These are phyloP conservation scores for Epichloe sylvatica DNA, from an alignment of 2,329 filamentous ascomycete species.

Conservation along the genomic window DNA sequence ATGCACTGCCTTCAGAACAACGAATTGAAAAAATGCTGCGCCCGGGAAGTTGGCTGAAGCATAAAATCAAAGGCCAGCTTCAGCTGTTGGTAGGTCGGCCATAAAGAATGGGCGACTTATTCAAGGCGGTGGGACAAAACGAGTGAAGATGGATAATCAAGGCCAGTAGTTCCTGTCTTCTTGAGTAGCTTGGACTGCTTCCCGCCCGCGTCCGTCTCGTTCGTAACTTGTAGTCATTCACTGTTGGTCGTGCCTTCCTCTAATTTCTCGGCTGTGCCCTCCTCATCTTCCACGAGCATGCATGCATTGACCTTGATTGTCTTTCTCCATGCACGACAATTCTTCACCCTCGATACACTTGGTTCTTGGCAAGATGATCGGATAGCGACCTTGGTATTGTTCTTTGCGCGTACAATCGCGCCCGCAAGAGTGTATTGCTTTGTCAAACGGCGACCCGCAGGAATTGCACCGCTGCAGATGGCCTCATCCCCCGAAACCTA, in stretches of 20 bases:
- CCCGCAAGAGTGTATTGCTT: neutral
- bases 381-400: conserved; percentile 1
- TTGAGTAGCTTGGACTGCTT: neutral
- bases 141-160: neutral
- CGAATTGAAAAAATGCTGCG: too few relatives aligned
- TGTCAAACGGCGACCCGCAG: neutral
- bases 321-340: neutral
- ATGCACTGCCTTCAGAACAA: neutral
- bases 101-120: too few relatives aligned
- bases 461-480: neutral
- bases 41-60: neutral
- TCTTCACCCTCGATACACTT: neutral
- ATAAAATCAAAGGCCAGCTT: neutral
- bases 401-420: neutral
- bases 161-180: neutral
- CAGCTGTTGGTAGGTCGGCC: too few relatives aligned
- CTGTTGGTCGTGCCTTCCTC: neutral
- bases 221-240: neutral
- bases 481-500: neutral
- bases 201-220: neutral
- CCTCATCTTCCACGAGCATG: too few relatives aligned
- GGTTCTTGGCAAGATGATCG: neutral
- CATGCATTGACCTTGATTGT: neutral
- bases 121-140: too few relatives aligned
- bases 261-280: neutral